Base-by-base conservation (phyloP, 116 monocot species). In the Dioscorea cayenensis region DNA sequence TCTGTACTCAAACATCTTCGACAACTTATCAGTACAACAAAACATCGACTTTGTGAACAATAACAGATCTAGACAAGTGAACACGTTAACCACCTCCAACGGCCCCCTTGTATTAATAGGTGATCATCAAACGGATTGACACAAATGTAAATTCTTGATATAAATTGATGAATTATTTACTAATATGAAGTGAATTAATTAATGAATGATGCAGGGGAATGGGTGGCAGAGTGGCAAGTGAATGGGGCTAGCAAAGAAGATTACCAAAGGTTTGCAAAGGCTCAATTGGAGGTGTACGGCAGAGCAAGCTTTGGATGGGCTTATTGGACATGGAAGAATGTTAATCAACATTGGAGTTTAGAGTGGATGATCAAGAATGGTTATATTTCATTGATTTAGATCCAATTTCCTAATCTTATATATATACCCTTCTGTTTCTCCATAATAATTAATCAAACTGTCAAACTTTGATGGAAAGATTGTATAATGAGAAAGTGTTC, bases 251-350 rank as follows among this genome's bases (percentile, higher is more conserved):
- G 71, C 2, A 62, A 82, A 38, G 78, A 74, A 63, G 92, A 92
- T 25, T 86, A 80, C 29, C 81, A 79, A 66, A 82, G 69, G 7
- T 86, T 89, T 52, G 86, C 86, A 0, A 36, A 62, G 63, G 91
- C 87, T 0, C 78, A 82, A 36, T 10, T 86, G 75, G 43, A 84
- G 19, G 89, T 92, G 0, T 92, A 72, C 19, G 78, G 79, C 14
- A 37, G 66, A 28, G 86, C 86, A 0, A 69, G 82, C n/a, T 92
- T 92, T 32, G 92, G 89, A 6, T 92, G 92, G 92, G 71, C 89
- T 7, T 89, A 92, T 35, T 86, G 84, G 86, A 78, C 77, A 3
- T 67, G 75, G 17, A 86, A 84, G 71, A 82, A 76, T 70, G 82
- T 55, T 0, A 0, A 80, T 2, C 22, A 76, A 32, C 85, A 81